A percentile compares a stretch with the other conserved stretches of the same genome.
phyloP scores from a whole-genome alignment of 495 filamentous ascomycete genomes.

The Pseudotulostoma volvatum region DNA sequence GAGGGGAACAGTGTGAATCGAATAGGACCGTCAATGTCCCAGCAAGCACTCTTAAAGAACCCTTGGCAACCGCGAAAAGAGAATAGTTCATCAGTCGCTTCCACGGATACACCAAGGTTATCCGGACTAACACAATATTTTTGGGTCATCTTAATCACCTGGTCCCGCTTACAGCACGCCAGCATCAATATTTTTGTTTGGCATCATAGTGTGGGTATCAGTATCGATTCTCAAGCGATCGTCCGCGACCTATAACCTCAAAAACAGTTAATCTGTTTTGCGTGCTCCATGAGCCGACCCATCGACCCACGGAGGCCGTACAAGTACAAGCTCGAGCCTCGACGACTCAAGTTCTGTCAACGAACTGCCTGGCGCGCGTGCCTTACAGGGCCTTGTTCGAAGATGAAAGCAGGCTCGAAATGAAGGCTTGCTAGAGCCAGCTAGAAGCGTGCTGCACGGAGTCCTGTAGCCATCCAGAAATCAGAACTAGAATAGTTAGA shows the following conservation, averaged over 20 bases:
- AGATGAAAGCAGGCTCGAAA: background rate
- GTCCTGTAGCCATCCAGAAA: no score
- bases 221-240: constrained; percentile 18
- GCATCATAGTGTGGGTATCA: constrained; percentile 19
- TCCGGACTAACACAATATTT: no score
- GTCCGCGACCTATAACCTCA: constrained; percentile 16
- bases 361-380: background rate
- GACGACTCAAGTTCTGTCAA: background rate
- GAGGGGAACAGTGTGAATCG: no score
- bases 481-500: no score
- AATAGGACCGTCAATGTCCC: no score
- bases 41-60: no score
- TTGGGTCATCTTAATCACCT: no score
- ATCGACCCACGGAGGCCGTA: constrained; percentile 17
- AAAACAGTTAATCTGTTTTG: constrained; percentile 12
- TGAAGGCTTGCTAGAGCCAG: no score
- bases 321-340: background rate
- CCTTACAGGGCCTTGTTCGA: background rate
- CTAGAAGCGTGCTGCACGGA: no score
- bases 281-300: constrained; percentile 20
- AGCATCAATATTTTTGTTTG: constrained; percentile 18
- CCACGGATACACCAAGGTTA: no score
- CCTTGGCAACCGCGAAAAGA: no score
- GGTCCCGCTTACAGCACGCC: constrained; percentile 19
- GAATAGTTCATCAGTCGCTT: no score